Evolutionary conservation across 805 yeast species (phyloP).

Genomic region (Dipodascopsis uninucleata): DNA sequence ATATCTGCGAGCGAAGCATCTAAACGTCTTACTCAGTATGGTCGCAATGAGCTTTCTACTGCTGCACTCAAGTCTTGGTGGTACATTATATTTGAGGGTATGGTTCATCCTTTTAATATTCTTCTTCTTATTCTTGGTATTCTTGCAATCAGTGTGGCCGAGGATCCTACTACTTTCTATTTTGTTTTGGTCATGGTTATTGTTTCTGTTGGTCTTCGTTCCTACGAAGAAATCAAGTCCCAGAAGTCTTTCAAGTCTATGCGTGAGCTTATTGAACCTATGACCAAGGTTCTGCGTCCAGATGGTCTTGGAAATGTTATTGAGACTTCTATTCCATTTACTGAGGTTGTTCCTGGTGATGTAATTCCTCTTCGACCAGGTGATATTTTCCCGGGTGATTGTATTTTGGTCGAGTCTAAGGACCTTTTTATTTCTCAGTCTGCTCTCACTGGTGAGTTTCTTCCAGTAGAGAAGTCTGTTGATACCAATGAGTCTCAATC

Average conservation of each 20-base stretch:
- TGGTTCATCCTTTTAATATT: slow-evolving; percentile 26
- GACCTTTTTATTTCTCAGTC: slow-evolving; percentile 86
- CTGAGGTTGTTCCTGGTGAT: slow-evolving; percentile 85
- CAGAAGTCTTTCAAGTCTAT: slow-evolving; percentile 26
- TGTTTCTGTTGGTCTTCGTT: slow-evolving; percentile 24
- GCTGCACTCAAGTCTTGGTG: slow-evolving; percentile 26
- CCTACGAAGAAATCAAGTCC: slow-evolving; percentile 26
- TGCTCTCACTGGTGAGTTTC: slow-evolving; percentile 82
- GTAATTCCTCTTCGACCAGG: slow-evolving; percentile 81
- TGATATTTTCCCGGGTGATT: slow-evolving; percentile 88
- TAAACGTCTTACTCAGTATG: slow-evolving; percentile 15
- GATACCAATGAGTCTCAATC: slow-evolving; percentile 21
- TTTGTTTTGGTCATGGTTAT: slow-evolving; percentile 26
- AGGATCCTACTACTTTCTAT: slow-evolving; percentile 26
- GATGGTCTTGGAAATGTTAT: slow-evolving; percentile 15
- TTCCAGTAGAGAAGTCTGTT: slow-evolving; percentile 25
- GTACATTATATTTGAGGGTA: slow-evolving; percentile 18
- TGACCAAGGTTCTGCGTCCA: slow-evolving; percentile 24
- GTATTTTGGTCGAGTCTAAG: slow-evolving; percentile 62
- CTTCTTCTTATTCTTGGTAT: slow-evolving; percentile 24
- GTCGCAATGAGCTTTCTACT: slow-evolving; percentile 23
- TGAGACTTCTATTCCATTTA: slow-evolving; percentile 51
- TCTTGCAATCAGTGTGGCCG: slow-evolving; percentile 26
- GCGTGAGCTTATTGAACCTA: slow-evolving; percentile 25
- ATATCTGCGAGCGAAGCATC: slow-evolving; percentile 16